Conservation (phyloP, 2,329 filamentous ascomycete genomes). For the Sporothrix brunneoviolacea region DNA sequence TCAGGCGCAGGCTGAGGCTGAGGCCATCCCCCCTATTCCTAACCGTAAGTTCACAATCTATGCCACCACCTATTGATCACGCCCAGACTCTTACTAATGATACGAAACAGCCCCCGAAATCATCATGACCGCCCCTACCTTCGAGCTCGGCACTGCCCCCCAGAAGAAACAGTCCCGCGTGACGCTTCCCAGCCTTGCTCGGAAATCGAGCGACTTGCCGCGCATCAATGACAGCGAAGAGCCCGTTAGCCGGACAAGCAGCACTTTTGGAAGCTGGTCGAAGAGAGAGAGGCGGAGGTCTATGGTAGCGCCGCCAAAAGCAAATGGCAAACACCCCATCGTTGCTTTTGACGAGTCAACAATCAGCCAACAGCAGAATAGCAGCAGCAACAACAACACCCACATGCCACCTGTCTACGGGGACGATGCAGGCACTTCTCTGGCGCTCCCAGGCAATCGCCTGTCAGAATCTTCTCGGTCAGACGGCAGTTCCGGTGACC, state of each 20-base stretch:
- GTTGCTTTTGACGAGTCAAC: constrained; percentile 58
- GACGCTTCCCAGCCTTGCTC: constrained; percentile 45
- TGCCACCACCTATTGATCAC: no score
- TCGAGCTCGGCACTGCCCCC: constrained; percentile 43
- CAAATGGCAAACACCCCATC: constrained; percentile 32
- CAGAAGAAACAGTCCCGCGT: constrained; percentile 52
- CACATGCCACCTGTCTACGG: constrained; percentile 45
- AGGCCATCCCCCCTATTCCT: constrained; percentile 51
- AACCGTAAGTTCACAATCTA: constrained; percentile 40
- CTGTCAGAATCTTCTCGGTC: constrained; percentile 85
- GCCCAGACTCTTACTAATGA: constrained; percentile 20
- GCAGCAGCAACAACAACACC: neutral
- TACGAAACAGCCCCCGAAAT: constrained; percentile 57
- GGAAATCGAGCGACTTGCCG: constrained; percentile 44
- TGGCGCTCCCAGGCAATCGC: constrained; percentile 58
- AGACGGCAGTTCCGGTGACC: constrained; percentile 71
- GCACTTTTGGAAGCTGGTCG: constrained; percentile 20
- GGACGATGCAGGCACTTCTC: constrained; percentile 48
- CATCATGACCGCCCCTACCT: constrained; percentile 85
- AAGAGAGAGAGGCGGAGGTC: constrained; percentile 38
- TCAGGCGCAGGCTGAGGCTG: constrained; percentile 42
- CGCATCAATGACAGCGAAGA: constrained; percentile 30
- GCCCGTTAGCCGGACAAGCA: constrained; percentile 12
- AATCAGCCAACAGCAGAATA: constrained; percentile 24
- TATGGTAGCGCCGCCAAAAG: constrained; percentile 29